phyloP scores from a whole-genome alignment of 148 eudicot genomes.

The Bassia scoparia region DNA sequence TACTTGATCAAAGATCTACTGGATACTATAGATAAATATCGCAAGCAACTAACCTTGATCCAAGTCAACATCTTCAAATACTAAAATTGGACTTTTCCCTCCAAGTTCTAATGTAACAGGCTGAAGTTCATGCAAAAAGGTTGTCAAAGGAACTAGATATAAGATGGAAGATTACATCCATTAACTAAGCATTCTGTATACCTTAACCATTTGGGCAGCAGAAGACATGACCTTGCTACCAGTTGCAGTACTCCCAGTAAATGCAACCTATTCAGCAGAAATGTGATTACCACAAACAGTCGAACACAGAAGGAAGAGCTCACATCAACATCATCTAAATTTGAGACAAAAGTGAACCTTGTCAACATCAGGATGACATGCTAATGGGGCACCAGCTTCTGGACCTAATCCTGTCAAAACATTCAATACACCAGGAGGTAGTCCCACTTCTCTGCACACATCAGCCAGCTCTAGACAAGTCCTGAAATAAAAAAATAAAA shows the following conservation, averaged over 20 bases:
- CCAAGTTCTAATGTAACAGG: conserved; percentile 97
- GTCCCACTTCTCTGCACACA: conserved; percentile 76
- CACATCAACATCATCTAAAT: conserved; percentile 2
- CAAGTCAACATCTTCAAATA: conserved; percentile 93
- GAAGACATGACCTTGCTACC: conserved; percentile 94
- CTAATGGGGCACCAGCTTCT: conserved; percentile 95
- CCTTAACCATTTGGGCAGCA: conserved; percentile 89
- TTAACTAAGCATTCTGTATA: conserved; percentile 15
- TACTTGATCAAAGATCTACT: neutral
- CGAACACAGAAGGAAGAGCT: neutral
- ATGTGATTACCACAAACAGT: conserved; percentile 4
- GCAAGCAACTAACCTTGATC: conserved; percentile 66
- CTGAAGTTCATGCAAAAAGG: conserved; percentile 40
- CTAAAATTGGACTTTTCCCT: conserved; percentile 94
- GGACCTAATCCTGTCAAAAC: conserved; percentile 85
- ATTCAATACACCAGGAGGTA: conserved; percentile 86
- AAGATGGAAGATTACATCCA: neutral
- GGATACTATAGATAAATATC: neutral
- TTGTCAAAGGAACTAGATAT: neutral
- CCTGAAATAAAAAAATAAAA: conserved; percentile 36
- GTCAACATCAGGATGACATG: conserved; percentile 92
- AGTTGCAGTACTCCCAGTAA: conserved; percentile 91
- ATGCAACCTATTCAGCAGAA: conserved; percentile 62
- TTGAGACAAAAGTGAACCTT: conserved; percentile 50
- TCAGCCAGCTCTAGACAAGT: conserved; percentile 96